Evolutionary conservation across 768 basidiomycete species (phyloP).

Genomic region (Suillus occidentalis): DNA sequence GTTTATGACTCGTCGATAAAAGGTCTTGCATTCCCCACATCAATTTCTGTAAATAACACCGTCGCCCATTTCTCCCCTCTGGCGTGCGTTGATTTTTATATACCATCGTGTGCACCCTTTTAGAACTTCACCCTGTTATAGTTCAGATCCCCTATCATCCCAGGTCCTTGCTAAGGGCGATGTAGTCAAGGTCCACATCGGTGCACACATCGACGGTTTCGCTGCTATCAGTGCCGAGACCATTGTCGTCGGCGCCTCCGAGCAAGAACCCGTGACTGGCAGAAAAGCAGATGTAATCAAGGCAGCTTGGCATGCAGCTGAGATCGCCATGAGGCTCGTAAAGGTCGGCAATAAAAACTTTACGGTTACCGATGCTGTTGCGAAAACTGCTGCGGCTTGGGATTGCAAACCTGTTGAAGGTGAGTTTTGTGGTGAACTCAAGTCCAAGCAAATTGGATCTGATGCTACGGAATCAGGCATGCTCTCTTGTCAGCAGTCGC

Average conservation of each 20-base stretch:
- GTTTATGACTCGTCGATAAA: neutral
- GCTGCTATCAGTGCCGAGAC: slow-evolving; percentile 94
- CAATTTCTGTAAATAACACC: slow-evolving; percentile 90
- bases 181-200: slow-evolving; percentile 94
- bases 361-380: slow-evolving; percentile 86
- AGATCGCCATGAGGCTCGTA: slow-evolving; percentile 86
- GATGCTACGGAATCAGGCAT: slow-evolving; percentile 54
- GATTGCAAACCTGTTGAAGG: slow-evolving; percentile 95
- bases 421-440: slow-evolving; percentile 29
- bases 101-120: neutral
- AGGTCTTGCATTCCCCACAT: slow-evolving; percentile 96
- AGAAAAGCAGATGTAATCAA: slow-evolving; percentile 88
- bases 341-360: slow-evolving; percentile 96
- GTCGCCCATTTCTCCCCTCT: slow-evolving; percentile 98
- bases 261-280: slow-evolving; percentile 75
- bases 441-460: neutral
- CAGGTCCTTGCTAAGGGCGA: slow-evolving; percentile 79
- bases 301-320: slow-evolving; percentile 92
- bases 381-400: slow-evolving; percentile 67
- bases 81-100: slow-evolving; percentile 51
- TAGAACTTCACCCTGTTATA: slow-evolving; percentile 27
- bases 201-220: slow-evolving; percentile 97
- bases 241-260: slow-evolving; percentile 79
- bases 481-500: slow-evolving; percentile 93
- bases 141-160: slow-evolving; percentile 71